These are phyloP conservation scores for Xylaria arbuscula DNA, from an alignment of 2,329 filamentous ascomycete species.

Conservation along the genomic window DNA sequence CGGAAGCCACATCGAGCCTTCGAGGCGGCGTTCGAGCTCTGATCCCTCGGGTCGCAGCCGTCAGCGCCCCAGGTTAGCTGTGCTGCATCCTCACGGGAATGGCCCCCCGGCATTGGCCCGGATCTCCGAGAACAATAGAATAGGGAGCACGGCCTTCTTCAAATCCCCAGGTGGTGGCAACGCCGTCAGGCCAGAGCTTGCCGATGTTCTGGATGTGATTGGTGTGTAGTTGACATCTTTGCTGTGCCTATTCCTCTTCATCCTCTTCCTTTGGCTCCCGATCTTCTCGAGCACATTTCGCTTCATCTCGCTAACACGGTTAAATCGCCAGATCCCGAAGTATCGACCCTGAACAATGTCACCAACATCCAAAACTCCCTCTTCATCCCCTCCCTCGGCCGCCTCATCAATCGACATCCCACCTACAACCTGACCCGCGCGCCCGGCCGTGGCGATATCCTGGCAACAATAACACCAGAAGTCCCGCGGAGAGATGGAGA, in stretches of 20 bases:
- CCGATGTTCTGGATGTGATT: slow-evolving; percentile 75
- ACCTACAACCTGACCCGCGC: slow-evolving; percentile 77
- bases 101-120: slow-evolving; percentile 34
- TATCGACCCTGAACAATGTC: slow-evolving; percentile 82
- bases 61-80: slow-evolving; percentile 41
- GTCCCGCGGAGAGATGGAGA: slow-evolving; percentile 34
- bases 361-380: slow-evolving; percentile 93
- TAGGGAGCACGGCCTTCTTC: slow-evolving; percentile 44
- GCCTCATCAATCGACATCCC: slow-evolving; percentile 78
- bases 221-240: slow-evolving; percentile 59
- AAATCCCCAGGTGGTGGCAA: slow-evolving; percentile 42
- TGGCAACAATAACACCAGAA: neutral
- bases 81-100: slow-evolving; percentile 41
- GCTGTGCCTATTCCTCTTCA: neutral
- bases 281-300: neutral
- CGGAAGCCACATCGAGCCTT: slow-evolving; percentile 13
- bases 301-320: neutral
- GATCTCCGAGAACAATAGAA: slow-evolving; percentile 40
- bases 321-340: slow-evolving; percentile 74
- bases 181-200: slow-evolving; percentile 71
- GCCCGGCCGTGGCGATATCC: slow-evolving; percentile 26
- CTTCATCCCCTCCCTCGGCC: slow-evolving; percentile 84
- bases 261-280: neutral
- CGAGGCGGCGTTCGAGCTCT: slow-evolving; percentile 45
- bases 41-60: slow-evolving; percentile 43